phyloP scores from a whole-genome alignment of 805 yeast species.

The Metschnikowia borealis region DNA sequence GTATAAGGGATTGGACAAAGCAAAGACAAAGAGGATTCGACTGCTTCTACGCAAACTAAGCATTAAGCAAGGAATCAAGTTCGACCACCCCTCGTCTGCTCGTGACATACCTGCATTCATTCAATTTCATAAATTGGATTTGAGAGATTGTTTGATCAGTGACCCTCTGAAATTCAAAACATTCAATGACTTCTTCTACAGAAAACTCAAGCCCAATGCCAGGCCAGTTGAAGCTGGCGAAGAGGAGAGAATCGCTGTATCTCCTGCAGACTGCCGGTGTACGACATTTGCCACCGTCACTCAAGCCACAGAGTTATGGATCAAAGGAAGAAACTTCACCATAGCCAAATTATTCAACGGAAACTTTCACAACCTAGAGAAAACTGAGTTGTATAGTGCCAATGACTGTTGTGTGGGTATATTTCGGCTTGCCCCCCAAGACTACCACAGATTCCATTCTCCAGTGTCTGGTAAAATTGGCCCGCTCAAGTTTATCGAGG shows the following conservation, averaged over 20 bases:
- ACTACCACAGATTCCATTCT: slow-evolving; percentile 88
- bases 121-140: slow-evolving; percentile 74
- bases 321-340: slow-evolving; percentile 78
- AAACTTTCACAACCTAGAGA: slow-evolving; percentile 40
- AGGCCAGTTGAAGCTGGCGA: slow-evolving; percentile 62
- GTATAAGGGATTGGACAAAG: slow-evolving; percentile 67
- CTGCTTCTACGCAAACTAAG: slow-evolving; percentile 62
- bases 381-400: slow-evolving; percentile 29
- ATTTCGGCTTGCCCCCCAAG: slow-evolving; percentile 94
- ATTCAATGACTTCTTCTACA: slow-evolving; percentile 86
- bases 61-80: slow-evolving; percentile 77
- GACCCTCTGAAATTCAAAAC: slow-evolving; percentile 53
- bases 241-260: slow-evolving; percentile 49
- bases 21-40: slow-evolving; percentile 57
- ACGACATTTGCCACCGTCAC: slow-evolving; percentile 59
- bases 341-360: slow-evolving; percentile 56
- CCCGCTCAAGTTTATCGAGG: slow-evolving; percentile 65
- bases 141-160: slow-evolving; percentile 57
- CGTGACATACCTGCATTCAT: slow-evolving; percentile 72
- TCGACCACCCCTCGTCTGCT: slow-evolving; percentile 66
- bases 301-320: slow-evolving; percentile 76
- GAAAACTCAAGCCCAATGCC: slow-evolving; percentile 67
- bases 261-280: slow-evolving; percentile 88
- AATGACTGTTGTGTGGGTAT: slow-evolving; percentile 62
- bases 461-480: slow-evolving; percentile 78